Percentiles rank a stretch among this genome's conserved stretches.
Conservation (phyloP, 345 rosid genomes). For the Boechera retrofracta region DNA sequence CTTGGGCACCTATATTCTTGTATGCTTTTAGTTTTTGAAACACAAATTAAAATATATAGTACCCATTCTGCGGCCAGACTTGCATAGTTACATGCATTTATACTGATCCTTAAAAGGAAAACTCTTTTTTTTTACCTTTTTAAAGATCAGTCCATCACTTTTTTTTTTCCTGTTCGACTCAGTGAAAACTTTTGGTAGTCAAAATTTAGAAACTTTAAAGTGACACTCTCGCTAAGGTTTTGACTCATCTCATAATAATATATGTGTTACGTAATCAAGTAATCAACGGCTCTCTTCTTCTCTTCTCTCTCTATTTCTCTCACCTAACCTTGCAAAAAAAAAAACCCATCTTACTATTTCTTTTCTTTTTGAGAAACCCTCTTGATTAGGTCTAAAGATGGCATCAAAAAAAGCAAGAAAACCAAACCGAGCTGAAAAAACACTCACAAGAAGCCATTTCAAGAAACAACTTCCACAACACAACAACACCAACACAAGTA, state of each 20-base stretch:
- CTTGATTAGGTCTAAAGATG: constrained; percentile 40
- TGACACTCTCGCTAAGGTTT: constrained; percentile 33
- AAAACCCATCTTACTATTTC: not conserved
- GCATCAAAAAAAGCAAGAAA: constrained; percentile 45
- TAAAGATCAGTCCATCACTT: constrained; percentile 15
- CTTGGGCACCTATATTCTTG: not conserved
- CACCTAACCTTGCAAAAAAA: constrained; percentile 23
- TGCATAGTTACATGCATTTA: not conserved
- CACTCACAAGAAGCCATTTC: constrained; percentile 32
- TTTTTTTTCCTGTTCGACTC: constrained; percentile 16
- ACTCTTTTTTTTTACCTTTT: constrained; percentile 18
- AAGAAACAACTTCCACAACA: constrained; percentile 45
- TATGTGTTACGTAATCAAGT: constrained; percentile 26
- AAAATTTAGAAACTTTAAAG: constrained; percentile 36
- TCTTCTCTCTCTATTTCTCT: constrained; percentile 14
- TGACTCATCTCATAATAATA: constrained; percentile 37
- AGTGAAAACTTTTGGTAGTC: constrained; percentile 43
- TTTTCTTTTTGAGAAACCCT: not conserved
- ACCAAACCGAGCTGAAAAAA: constrained; percentile 33
- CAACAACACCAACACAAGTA: constrained; percentile 23
- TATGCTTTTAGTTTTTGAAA: constrained; percentile 17
- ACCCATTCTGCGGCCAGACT: constrained; percentile 10
- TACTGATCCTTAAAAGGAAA: not conserved
- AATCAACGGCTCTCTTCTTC: constrained; percentile 37
- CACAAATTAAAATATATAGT: constrained; percentile 4